A percentile compares a stretch with the other conserved stretches of the same genome.
These are phyloP conservation scores for Pleurotus sapidus DNA, from an alignment of 768 basidiomycete genomes.

Conservation along the genomic window DNA sequence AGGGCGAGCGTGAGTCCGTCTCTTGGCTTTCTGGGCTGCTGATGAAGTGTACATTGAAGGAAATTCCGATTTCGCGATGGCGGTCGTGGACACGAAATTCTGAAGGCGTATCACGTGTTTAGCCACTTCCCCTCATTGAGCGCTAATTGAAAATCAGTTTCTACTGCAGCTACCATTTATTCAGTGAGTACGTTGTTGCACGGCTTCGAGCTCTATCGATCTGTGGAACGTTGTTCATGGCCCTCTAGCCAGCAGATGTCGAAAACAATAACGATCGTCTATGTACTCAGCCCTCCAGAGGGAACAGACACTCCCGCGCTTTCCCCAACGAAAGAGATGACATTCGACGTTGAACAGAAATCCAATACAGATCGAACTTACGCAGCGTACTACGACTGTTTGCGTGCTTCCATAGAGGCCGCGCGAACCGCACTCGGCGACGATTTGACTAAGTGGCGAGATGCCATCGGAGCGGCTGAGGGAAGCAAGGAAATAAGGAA, in stretches of 20 bases:
- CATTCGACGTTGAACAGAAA: not conserved
- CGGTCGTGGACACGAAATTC: not conserved
- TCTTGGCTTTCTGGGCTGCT: conserved; percentile 69
- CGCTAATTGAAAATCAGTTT: too few relatives aligned
- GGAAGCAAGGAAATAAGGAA: conserved; percentile 53
- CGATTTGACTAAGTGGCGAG: conserved; percentile 73
- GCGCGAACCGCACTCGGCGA: conserved; percentile 58
- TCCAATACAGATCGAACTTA: conserved; percentile 11
- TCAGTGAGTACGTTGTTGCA: too few relatives aligned
- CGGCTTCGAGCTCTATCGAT: too few relatives aligned
- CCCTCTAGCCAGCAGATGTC: conserved; percentile 12
- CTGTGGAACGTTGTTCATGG: not conserved
- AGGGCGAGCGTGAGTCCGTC: conserved; percentile 72
- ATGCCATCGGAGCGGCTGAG: conserved; percentile 66
- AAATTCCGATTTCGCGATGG: not conserved
- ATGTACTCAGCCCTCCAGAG: conserved; percentile 41
- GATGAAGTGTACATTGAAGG: conserved; percentile 60
- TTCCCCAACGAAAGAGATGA: not conserved
- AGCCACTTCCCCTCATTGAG: too few relatives aligned
- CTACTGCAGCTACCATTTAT: too few relatives aligned
- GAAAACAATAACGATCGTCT: conserved; percentile 34
- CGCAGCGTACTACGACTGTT: conserved; percentile 45
- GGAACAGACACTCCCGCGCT: not conserved
- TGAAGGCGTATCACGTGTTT: too few relatives aligned
- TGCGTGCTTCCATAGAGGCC: conserved; percentile 46